phyloP scores from a whole-genome alignment of 1,139 yeast genomes.

The Nakaseomyces delphensis region DNA sequence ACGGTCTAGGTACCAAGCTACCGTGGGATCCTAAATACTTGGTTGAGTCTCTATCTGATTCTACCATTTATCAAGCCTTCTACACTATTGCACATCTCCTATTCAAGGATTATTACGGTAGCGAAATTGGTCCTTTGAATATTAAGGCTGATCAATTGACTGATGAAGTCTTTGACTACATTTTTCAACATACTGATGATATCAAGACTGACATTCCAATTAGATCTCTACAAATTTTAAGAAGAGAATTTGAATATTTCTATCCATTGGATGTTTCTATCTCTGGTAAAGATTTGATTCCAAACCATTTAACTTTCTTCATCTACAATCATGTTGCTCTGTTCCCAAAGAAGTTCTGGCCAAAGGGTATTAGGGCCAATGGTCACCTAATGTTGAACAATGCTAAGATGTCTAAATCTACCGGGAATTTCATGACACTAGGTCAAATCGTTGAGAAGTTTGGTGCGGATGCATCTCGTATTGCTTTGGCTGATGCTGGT shows the following conservation, averaged over 20 bases:
- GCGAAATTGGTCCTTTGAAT: conserved; percentile 58
- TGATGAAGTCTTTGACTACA: conserved; percentile 86
- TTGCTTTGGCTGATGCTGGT: conserved; percentile 98
- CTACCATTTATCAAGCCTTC: conserved; percentile 93
- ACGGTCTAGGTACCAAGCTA: conserved; percentile 88
- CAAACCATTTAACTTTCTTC: conserved; percentile 94
- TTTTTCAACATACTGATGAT: conserved; percentile 65
- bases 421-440: conserved; percentile 94
- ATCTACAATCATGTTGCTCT: conserved; percentile 87
- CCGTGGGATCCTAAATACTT: conserved; percentile 97
- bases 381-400: conserved; percentile 94
- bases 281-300: conserved; percentile 95
- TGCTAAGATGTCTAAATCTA: conserved; percentile 95
- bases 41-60: conserved; percentile 92
- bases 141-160: conserved; percentile 82
- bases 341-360: conserved; percentile 90
- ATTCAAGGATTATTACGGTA: conserved; percentile 82
- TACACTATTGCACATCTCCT: conserved; percentile 84
- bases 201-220: conserved; percentile 54
- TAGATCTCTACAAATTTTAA: conserved; percentile 59
- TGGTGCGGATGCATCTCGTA: conserved; percentile 97
- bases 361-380: conserved; percentile 85
- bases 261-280: conserved; percentile 87
- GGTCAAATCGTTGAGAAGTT: conserved; percentile 76
- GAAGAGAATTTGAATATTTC: conserved; percentile 92